Evolutionary conservation across 208 protist species (phyloP).

Genomic region (Leishmania tropica): DNA sequence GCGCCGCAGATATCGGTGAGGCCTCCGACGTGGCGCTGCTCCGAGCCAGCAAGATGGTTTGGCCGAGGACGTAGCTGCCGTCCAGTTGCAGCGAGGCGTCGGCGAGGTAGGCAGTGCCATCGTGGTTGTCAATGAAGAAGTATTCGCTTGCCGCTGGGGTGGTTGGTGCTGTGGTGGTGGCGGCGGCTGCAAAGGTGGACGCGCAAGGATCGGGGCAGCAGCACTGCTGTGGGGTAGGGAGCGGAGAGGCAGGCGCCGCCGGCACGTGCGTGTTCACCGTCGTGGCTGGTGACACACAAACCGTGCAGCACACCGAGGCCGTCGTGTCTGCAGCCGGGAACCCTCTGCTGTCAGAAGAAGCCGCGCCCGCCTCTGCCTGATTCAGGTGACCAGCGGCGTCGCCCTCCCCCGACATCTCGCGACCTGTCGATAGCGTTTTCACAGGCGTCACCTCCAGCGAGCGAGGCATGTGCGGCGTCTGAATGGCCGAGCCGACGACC

Average conservation of each 20-base stretch:
- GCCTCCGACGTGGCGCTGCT: slow-evolving; percentile 14
- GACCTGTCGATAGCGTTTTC: slow-evolving; percentile 1
- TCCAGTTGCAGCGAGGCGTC: slow-evolving; percentile 45
- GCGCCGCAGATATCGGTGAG: neutral
- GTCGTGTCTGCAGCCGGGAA: neutral
- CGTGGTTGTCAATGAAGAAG: slow-evolving; percentile 63
- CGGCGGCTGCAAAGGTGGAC: neutral
- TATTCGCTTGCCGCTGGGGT: slow-evolving; percentile 26
- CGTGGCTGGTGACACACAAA: slow-evolving; percentile 3
- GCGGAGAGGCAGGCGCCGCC: neutral
- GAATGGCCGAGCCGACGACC: slow-evolving; percentile 3
- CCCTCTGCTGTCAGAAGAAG: neutral
- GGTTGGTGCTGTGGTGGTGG: neutral
- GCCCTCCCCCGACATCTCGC: neutral
- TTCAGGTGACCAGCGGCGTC: neutral
- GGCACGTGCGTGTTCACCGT: slow-evolving; percentile 15
- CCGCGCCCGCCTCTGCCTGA: neutral
- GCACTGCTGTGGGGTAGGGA: slow-evolving; percentile 9
- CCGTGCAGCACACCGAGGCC: neutral
- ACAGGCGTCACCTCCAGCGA: slow-evolving; percentile 25
- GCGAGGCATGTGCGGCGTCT: slow-evolving; percentile 8
- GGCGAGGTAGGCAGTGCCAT: slow-evolving; percentile 61
- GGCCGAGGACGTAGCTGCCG: slow-evolving; percentile 46
- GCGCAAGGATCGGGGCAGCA: neutral
- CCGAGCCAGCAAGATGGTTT: slow-evolving; percentile 58